These are phyloP conservation scores for Sporothrix humicola DNA, from an alignment of 2,329 filamentous ascomycete genomes.

Conservation along the genomic window DNA sequence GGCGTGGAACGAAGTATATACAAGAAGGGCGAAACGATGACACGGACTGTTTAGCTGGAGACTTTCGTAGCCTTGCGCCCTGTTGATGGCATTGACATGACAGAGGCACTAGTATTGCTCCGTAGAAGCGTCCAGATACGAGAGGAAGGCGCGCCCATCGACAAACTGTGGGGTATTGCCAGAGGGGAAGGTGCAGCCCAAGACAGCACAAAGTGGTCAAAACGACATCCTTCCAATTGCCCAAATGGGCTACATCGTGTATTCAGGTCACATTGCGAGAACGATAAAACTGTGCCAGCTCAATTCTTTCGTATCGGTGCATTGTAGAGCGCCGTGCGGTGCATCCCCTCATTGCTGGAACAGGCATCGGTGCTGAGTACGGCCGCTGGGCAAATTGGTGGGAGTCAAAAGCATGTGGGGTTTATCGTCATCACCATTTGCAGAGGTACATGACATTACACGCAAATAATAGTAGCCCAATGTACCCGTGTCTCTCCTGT, in stretches of 20 bases:
- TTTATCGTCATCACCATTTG: not conserved
- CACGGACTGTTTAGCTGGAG: not conserved
- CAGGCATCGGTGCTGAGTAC: slow-evolving; percentile 21
- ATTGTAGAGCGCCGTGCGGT: too few species aligned
- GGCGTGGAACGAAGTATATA: too few species aligned
- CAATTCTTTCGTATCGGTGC: too few species aligned
- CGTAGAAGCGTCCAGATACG: slow-evolving; percentile 12
- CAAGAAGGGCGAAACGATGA: too few species aligned
- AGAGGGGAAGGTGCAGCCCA: not conserved
- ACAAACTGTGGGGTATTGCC: slow-evolving; percentile 11
- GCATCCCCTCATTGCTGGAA: not conserved
- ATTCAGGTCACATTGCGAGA: not conserved
- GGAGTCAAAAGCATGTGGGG: slow-evolving; percentile 4
- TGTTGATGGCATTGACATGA: slow-evolving; percentile 17
- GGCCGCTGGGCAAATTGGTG: not conserved
- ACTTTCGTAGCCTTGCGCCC: not conserved
- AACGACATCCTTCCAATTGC: not conserved
- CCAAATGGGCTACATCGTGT: too few species aligned
- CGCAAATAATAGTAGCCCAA: not conserved
- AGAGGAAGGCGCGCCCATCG: not conserved
- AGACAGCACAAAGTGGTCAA: not conserved
- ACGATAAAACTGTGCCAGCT: too few species aligned
- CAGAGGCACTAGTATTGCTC: not conserved
- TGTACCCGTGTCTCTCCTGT: not conserved
- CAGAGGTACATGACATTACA: not conserved